Evolutionary conservation across 768 basidiomycete genomes (phyloP).

Genomic region (Candolleomyces aberdarensis): DNA sequence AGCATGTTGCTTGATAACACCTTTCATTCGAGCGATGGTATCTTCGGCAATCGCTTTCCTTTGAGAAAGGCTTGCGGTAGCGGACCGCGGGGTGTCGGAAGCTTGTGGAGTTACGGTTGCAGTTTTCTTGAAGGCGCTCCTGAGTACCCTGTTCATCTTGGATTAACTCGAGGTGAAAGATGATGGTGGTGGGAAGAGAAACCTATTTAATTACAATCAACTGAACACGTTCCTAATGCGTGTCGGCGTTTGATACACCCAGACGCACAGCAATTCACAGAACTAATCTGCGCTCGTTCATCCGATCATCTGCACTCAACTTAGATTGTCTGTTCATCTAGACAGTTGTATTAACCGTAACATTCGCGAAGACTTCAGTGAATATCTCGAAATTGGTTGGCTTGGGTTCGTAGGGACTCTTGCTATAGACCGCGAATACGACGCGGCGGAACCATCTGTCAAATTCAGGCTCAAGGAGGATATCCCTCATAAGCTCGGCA

Average conservation of each 20-base stretch:
- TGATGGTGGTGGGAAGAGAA: too few relatives aligned
- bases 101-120: too few relatives aligned
- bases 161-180: too few relatives aligned
- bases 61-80: not conserved
- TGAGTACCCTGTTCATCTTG: too few relatives aligned
- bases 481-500: slow-evolving; percentile 38
- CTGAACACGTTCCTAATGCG: too few relatives aligned
- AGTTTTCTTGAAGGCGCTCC: too few relatives aligned
- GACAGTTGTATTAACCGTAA: not conserved
- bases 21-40: slow-evolving; percentile 23
- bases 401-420: slow-evolving; percentile 17
- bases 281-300: too few relatives aligned
- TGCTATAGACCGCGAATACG: slow-evolving; percentile 40
- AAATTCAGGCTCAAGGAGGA: slow-evolving; percentile 40
- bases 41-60: slow-evolving; percentile 19
- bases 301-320: too few relatives aligned
- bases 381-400: slow-evolving; percentile 37
- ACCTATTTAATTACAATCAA: too few relatives aligned
- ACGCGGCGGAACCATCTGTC: slow-evolving; percentile 38
- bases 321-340: too few relatives aligned
- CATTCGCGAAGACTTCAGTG: slow-evolving; percentile 25
- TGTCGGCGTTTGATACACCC: too few relatives aligned
- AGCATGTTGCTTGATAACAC: slow-evolving; percentile 22
- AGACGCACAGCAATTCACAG: too few relatives aligned
- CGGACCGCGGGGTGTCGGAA: not conserved